These are phyloP conservation scores for Wickerhamiella kazuoi DNA, from an alignment of 805 yeast genomes.

Conservation along the genomic window DNA sequence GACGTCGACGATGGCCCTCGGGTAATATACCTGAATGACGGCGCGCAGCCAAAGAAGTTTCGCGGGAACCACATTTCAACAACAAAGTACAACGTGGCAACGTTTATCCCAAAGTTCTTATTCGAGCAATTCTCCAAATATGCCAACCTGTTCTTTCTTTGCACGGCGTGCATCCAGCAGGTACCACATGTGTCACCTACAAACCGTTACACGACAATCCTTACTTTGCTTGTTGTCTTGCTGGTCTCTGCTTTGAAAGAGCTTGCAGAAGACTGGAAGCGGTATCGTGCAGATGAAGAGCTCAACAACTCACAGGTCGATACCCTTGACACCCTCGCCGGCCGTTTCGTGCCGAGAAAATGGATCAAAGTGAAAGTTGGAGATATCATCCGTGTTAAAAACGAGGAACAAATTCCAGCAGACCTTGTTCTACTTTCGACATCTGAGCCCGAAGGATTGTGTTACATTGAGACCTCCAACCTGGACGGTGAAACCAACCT, in stretches of 20 bases:
- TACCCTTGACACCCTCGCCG: constrained; percentile 38
- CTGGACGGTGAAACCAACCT: constrained; percentile 95
- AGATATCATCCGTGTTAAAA: constrained; percentile 66
- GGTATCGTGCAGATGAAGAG: constrained; percentile 77
- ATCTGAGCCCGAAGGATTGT: constrained; percentile 95
- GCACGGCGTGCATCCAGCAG: constrained; percentile 87
- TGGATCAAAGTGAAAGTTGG: constrained; percentile 90
- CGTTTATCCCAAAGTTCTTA: constrained; percentile 84
- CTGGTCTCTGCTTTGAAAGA: constrained; percentile 87
- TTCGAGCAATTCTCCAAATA: constrained; percentile 95
- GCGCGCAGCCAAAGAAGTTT: constrained; percentile 40
- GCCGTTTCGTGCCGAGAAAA: constrained; percentile 44
- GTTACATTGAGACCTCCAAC: constrained; percentile 94
- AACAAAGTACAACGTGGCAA: constrained; percentile 83
- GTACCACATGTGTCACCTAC: constrained; percentile 96
- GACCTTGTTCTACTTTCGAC: constrained; percentile 72
- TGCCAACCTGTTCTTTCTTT: constrained; percentile 83
- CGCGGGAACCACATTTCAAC: constrained; percentile 80
- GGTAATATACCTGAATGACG: constrained; percentile 50
- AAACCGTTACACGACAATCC: constrained; percentile 85
- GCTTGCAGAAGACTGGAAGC: constrained; percentile 72
- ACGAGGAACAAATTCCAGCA: constrained; percentile 88
- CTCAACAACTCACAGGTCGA: constrained; percentile 60
- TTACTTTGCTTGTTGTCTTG: constrained; percentile 70
- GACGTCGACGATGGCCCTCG: constrained; percentile 31